A percentile compares a stretch with the other conserved stretches of the same genome.
Conservation (phyloP, 352 stramenopile species). For the Pythium periplocum region DNA sequence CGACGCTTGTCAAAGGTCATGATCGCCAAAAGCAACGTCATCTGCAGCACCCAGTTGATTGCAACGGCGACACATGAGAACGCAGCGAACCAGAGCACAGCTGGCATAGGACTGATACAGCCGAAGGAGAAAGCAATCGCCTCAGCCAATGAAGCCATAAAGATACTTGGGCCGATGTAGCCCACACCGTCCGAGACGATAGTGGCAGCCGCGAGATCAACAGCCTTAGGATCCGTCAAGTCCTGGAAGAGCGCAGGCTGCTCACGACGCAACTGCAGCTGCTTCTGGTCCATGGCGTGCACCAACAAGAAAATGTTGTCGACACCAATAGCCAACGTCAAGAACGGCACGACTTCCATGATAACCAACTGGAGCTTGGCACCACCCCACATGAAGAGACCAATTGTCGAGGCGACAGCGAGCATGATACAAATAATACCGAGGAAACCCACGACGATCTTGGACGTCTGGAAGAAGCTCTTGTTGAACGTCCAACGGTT, state of each 20-base stretch:
- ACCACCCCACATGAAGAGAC: slow-evolving; percentile 58
- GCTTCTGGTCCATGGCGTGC: slow-evolving; percentile 42
- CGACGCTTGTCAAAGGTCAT: slow-evolving; percentile 66
- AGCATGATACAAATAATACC: slow-evolving; percentile 60
- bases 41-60: slow-evolving; percentile 53
- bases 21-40: slow-evolving; percentile 62
- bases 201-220: slow-evolving; percentile 46
- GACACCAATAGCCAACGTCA: slow-evolving; percentile 62
- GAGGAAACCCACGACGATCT: slow-evolving; percentile 58
- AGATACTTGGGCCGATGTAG: slow-evolving; percentile 59
- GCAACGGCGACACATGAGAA: slow-evolving; percentile 38
- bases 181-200: slow-evolving; percentile 38
- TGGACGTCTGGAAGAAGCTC: slow-evolving; percentile 59
- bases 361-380: slow-evolving; percentile 66
- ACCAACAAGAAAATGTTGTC: slow-evolving; percentile 72
- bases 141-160: slow-evolving; percentile 39
- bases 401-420: slow-evolving; percentile 56
- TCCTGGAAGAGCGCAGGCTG: slow-evolving; percentile 43
- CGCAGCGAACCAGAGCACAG: slow-evolving; percentile 55
- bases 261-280: slow-evolving; percentile 37
- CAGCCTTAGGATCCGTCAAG: slow-evolving; percentile 37
- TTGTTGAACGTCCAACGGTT: slow-evolving; percentile 44
- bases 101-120: slow-evolving; percentile 58
- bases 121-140: slow-evolving; percentile 43
- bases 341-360: slow-evolving; percentile 55